Conservation (phyloP, 1,139 yeast genomes). For the Candida sojae region DNA sequence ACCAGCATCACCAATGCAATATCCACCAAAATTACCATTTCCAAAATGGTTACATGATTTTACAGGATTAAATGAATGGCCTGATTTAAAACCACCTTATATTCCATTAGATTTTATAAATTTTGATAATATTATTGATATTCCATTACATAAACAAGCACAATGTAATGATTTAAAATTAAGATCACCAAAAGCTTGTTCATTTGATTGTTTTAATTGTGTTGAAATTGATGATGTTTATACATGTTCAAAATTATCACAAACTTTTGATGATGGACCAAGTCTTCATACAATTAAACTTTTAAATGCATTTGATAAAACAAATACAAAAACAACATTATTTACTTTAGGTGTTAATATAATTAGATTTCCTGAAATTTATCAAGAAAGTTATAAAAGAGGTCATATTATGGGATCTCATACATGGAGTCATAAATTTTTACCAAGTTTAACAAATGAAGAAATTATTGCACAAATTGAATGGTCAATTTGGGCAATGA, state of each 20-base stretch:
- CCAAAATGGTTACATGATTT: conserved; percentile 79
- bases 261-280: conserved; percentile 96
- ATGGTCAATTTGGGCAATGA: conserved; percentile 99
- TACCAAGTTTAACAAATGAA: conserved; percentile 77
- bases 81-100: conserved; percentile 83
- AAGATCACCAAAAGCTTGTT: conserved; percentile 51
- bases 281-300: conserved; percentile 66
- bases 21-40: conserved; percentile 43
- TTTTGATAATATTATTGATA: conserved; percentile 41
- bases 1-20: conserved; percentile 13
- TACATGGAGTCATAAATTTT: conserved; percentile 89
- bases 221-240: conserved; percentile 74
- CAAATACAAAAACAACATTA: conserved; percentile 58
- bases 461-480: conserved; percentile 84
- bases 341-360: conserved; percentile 85
- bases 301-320: conserved; percentile 45
- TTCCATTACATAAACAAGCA: conserved; percentile 57
- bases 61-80: conserved; percentile 80
- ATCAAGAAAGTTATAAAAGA: conserved; percentile 49
- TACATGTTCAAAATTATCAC: conserved; percentile 74
- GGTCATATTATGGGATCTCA: conserved; percentile 89
- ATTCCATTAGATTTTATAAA: conserved; percentile 76
- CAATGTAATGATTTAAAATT: conserved; percentile 43
- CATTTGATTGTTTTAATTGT: conserved; percentile 86
- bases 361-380: conserved; percentile 73